Evolutionary conservation across 2,329 filamentous ascomycete species (phyloP).

Genomic region (Chaetomium globosum): DNA sequence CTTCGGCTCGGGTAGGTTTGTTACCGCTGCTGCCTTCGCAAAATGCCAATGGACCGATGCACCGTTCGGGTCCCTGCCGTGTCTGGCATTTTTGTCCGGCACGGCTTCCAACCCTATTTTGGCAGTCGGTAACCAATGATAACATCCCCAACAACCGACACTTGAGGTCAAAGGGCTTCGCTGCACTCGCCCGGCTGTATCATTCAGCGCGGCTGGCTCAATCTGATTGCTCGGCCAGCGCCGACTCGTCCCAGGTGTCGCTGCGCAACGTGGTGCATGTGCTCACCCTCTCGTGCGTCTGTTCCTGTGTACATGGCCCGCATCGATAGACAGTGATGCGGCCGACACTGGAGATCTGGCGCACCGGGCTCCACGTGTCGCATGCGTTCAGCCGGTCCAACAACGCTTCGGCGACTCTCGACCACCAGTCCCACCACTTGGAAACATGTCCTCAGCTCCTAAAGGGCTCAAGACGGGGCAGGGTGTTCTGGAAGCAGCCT

Average conservation of each 20-base stretch:
- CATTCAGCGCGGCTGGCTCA: conserved; percentile 13
- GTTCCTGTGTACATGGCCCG: neutral
- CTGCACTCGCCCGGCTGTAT: conserved; percentile 1
- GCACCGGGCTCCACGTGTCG: conserved; percentile 19
- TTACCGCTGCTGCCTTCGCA: conserved; percentile 7
- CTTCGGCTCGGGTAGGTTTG: neutral
- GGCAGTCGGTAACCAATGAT: conserved; percentile 7
- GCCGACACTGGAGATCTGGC: neutral
- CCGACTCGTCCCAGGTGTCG: conserved; percentile 12
- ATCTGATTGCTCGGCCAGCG: neutral
- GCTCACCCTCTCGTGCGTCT: neutral
- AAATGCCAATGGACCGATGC: neutral
- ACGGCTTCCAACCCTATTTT: conserved; percentile 12
- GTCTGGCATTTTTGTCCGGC: neutral
- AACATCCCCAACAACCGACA: neutral
- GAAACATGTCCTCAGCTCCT: conserved; percentile 9
- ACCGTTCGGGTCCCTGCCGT: neutral
- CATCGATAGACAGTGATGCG: conserved; percentile 8
- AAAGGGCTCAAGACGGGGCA: neutral
- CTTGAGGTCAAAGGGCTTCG: neutral
- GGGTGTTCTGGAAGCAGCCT: neutral
- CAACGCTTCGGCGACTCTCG: neutral
- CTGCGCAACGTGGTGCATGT: conserved; percentile 15
- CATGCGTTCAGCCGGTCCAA: neutral
- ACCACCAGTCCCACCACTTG: neutral